Evolutionary conservation across 2,329 filamentous ascomycete species (phyloP), one percentile per base, ranked within the genome.

Genomic region (Raffaelea deltoideospora): DNA sequence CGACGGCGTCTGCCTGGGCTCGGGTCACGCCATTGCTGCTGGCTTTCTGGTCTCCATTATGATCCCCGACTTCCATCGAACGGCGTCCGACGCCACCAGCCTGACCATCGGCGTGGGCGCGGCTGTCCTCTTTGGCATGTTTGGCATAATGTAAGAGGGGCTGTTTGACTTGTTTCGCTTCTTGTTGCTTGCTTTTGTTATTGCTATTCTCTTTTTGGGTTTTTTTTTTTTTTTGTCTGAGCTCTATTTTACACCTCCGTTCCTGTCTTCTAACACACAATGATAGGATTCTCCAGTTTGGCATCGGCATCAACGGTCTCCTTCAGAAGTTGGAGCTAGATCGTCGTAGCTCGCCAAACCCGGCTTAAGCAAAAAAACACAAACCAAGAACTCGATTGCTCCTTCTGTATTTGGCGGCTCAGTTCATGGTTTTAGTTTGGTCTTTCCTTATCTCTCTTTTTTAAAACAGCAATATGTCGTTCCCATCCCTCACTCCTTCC

Each of bases 1-100:
- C 37, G 37, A 39, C 34, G 37, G 33, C 30, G 11, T 33, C 6
- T 21, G 19, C 13, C 18, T 36, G 3, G 33, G 33, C 33, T n/a
- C 24, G 1, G 37, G 37, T 14, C 30, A 29, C 8, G 30, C 37
- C 30, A 26, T 39, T 4, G 37, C 33, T 28, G 34, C 18, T 24
- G 37, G 37, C 7, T 36, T 39, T 20, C 19, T 39, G n/a, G 24
- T 31, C 17, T 10, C 23, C 3, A 33, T 21, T 22, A 20, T 34
- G 9, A 10, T 4, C 11, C 14, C 22, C 9, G 23, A 26, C 6
- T 11, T 26, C 4, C 9, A 30, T n/a, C 8, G n/a, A 8, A 30
- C 28, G 8, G 23, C 22, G 21, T 22, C 32, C n/a, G 32, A 26
- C n/a, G 32, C 32, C 4, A 34, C 32, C 14, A 10, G 20, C 17